These are phyloP conservation scores for Panaeolus cyanescens DNA, from an alignment of 768 basidiomycete genomes.

Conservation along the genomic window DNA sequence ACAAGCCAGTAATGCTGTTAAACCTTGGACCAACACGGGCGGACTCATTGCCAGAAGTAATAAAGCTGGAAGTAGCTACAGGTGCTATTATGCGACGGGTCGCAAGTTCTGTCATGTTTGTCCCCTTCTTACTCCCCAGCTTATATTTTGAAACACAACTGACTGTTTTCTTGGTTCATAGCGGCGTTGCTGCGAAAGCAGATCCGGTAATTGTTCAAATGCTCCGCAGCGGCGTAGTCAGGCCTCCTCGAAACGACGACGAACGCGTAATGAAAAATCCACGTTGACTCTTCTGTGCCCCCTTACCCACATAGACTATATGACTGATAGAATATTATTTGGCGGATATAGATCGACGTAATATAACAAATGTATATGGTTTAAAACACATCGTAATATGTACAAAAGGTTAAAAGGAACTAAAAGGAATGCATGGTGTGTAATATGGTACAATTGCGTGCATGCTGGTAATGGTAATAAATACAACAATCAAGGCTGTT, in stretches of 20 bases:
- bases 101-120: slow-evolving; percentile 62
- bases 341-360: too few relatives aligned
- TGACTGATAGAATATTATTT: too few relatives aligned
- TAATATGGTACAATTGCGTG: neutral
- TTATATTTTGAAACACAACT: neutral
- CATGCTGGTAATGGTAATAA: neutral
- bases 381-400: too few relatives aligned
- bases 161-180: slow-evolving; percentile 26
- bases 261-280: slow-evolving; percentile 22
- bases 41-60: slow-evolving; percentile 65
- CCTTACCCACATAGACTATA: too few relatives aligned
- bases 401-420: neutral
- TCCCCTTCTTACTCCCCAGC: slow-evolving; percentile 15
- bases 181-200: slow-evolving; percentile 42
- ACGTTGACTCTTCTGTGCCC: slow-evolving; percentile 13
- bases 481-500: neutral
- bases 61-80: slow-evolving; percentile 78
- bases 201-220: slow-evolving; percentile 53
- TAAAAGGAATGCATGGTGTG: neutral
- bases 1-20: slow-evolving; percentile 79
- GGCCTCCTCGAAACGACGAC: slow-evolving; percentile 43
- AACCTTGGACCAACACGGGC: slow-evolving; percentile 91
- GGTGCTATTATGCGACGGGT: slow-evolving; percentile 74
- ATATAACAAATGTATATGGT: too few relatives aligned
- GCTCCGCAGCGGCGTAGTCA: slow-evolving; percentile 59